These are phyloP conservation scores for Lumnitzera racemosa DNA, from an alignment of 345 rosid genomes.

Conservation along the genomic window DNA sequence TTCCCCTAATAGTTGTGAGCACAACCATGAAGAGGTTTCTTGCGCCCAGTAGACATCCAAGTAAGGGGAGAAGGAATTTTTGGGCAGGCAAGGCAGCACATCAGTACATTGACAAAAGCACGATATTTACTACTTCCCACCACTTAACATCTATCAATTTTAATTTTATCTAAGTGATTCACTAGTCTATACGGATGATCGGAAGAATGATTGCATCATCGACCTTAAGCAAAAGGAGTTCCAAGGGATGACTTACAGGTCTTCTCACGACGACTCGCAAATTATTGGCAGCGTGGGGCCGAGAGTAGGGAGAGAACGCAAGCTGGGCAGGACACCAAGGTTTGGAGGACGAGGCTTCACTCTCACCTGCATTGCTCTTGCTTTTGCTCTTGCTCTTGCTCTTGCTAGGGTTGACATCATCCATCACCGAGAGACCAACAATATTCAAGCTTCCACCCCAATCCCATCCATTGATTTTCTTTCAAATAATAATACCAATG, in stretches of 20 bases:
- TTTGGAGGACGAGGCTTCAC: conserved; percentile 18
- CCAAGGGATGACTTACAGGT: conserved; percentile 46
- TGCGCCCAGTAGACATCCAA: too few species aligned
- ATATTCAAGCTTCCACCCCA: conserved; percentile 23
- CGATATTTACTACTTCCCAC: background rate
- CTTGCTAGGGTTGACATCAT: conserved; percentile 45
- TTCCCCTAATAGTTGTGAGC: too few species aligned
- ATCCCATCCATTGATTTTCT: conserved; percentile 31
- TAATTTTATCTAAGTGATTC: background rate
- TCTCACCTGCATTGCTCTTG: conserved; percentile 1
- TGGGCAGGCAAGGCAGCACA: too few species aligned
- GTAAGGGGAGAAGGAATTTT: too few species aligned
- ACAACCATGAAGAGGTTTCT: too few species aligned
- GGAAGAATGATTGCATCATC: background rate
- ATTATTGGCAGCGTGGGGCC: conserved; percentile 22
- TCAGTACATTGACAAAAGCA: background rate
- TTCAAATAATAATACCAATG: background rate
- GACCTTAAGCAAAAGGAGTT: background rate
- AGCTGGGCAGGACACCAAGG: conserved; percentile 73
- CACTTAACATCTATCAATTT: background rate
- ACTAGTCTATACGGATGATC: background rate
- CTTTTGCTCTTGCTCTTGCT: conserved; percentile 21
- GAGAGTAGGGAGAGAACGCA: conserved; percentile 41
- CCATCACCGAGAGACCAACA: conserved; percentile 42
- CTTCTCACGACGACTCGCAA: conserved; percentile 50